Evolutionary conservation across 140 eudicot genomes (phyloP), one percentile per base, ranked within the genome.

Genomic region (Oenanthe javanica): DNA sequence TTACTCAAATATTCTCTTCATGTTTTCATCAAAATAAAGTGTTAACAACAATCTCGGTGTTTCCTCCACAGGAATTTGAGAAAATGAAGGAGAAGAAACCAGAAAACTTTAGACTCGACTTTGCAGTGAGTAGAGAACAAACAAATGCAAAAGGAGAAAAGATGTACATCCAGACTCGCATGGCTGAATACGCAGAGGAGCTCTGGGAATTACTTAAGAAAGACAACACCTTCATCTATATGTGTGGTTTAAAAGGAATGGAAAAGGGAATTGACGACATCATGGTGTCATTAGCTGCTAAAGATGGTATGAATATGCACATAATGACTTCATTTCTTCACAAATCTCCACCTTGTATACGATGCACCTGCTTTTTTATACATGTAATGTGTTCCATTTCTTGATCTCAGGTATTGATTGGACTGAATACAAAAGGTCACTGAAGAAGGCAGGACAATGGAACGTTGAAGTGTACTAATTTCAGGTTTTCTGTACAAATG

Each of bases 251-350:
- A 9, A 95, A 88, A 84, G 97, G 97, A 51, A 95, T 96, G 99
- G 99, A 96, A 72, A 91, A 96, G 90, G 99, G 99, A 66, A 96
- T 96, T 51, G 99, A 96, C 77, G 99, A 96, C 83, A 96, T 96
- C 8, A 96, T 96, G 99, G 82, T 40, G 23, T 75, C 96, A 80
- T 87, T 96, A 87, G 99, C 99, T 77, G 98, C 96, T 11, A 88
- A 83, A 88, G 98, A 96, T 0, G 99, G 99, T 96, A 93, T 79
- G 25, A 48, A 79, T 72, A 45, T 8, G 19, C 4, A 19, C 77
- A 74, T 74, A 74, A 10, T 46, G 77, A 5, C 77, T 21, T 74
- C 57, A 19, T 25, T 61, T 79, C 31, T 47, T 23, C 57, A 45
- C 42, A 0, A 43, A 15, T 6, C 12, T 15, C 9, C 15, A 9